phyloP scores from a whole-genome alignment of 164 flowering plant species.

The Litsea cubeba region DNA sequence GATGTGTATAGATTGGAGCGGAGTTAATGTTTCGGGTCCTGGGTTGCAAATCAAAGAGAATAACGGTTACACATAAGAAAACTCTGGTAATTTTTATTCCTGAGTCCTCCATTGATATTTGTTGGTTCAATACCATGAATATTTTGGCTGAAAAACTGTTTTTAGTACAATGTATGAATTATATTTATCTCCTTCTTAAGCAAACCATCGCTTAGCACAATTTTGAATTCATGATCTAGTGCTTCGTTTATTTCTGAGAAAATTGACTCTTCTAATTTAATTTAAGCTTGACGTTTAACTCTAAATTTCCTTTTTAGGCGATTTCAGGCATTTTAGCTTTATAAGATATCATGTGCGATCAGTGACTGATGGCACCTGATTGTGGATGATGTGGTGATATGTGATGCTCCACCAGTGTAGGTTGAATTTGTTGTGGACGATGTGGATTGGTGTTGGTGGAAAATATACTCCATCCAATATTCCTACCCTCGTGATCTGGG shows the following conservation, averaged over 20 bases:
- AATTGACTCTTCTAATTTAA: background rate
- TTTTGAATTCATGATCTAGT: background rate
- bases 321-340: too few species aligned
- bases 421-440: too few species aligned
- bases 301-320: too few species aligned
- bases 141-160: background rate
- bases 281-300: too few species aligned
- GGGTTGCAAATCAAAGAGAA: conserved; percentile 93
- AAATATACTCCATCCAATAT: too few species aligned
- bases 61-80: conserved; percentile 94
- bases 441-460: too few species aligned
- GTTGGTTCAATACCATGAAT: background rate
- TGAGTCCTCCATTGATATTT: background rate
- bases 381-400: too few species aligned
- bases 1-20: conserved; percentile 67
- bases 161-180: background rate
- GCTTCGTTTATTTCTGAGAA: background rate
- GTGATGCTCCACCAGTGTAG: too few species aligned
- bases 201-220: background rate
- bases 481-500: too few species aligned
- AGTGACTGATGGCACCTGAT: too few species aligned
- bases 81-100: conserved; percentile 53
- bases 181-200: background rate
- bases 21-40: conserved; percentile 82
- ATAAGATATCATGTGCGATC: too few species aligned